A percentile compares a stretch with the other conserved stretches of the same genome.
phyloP scores from a whole-genome alignment of 2,329 filamentous ascomycete genomes.

The Fusarium pseudonygamai region DNA sequence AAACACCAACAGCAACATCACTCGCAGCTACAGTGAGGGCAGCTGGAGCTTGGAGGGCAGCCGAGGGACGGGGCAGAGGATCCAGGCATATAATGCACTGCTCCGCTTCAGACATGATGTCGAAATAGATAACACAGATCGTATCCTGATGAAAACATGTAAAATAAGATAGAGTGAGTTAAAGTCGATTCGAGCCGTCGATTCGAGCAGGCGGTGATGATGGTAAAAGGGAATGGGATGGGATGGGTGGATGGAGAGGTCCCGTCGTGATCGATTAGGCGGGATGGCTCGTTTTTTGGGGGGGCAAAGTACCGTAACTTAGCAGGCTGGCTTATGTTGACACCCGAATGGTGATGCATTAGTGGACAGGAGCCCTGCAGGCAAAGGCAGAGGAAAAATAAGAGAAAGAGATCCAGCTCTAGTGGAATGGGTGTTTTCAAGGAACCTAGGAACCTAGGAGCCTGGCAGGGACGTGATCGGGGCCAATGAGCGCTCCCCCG shows the following conservation, averaged over 20 bases:
- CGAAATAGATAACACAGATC: slow-evolving; percentile 51
- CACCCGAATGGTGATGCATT: slow-evolving; percentile 44
- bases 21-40: slow-evolving; percentile 34
- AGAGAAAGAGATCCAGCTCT: slow-evolving; percentile 35
- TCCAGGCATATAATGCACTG: slow-evolving; percentile 78
- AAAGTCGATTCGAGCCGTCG: slow-evolving; percentile 30
- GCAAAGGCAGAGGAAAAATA: slow-evolving; percentile 40
- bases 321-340: slow-evolving; percentile 25
- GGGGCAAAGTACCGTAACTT: slow-evolving; percentile 22
- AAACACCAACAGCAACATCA: slow-evolving; percentile 33
- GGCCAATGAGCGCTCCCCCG: slow-evolving; percentile 47
- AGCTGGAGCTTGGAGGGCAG: slow-evolving; percentile 22
- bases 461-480: slow-evolving; percentile 41
- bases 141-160: slow-evolving; percentile 58
- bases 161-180: slow-evolving; percentile 47
- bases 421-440: slow-evolving; percentile 18
- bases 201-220: slow-evolving; percentile 36
- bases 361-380: slow-evolving; percentile 45
- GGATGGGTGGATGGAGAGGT: not conserved
- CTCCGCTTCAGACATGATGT: slow-evolving; percentile 64
- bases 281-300: slow-evolving; percentile 25
- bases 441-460: slow-evolving; percentile 25
- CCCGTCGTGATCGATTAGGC: slow-evolving; percentile 28
- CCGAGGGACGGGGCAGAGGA: slow-evolving; percentile 57
- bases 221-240: slow-evolving; percentile 31